phyloP scores from a whole-genome alignment of 2,329 filamentous ascomycete genomes.

The Penicillium hordei region DNA sequence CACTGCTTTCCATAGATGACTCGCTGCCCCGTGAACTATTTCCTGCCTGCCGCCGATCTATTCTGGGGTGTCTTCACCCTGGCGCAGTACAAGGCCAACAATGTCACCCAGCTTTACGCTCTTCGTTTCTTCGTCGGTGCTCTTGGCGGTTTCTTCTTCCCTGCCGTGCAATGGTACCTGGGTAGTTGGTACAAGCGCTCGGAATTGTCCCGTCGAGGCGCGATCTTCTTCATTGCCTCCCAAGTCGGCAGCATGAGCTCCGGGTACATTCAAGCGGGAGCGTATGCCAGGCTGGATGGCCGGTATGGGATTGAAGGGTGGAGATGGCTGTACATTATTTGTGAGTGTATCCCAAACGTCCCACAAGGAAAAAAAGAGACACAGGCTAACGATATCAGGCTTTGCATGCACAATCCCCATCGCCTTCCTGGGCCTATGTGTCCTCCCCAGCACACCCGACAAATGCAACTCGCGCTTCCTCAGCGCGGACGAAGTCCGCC shows the following conservation, averaged over 20 bases:
- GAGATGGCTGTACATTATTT: conserved; percentile 24
- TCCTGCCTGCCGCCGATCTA: conserved; percentile 20
- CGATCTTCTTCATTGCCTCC: conserved; percentile 26
- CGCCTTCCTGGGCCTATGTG: conserved; percentile 21
- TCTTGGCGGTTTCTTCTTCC: conserved; percentile 35
- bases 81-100: conserved; percentile 20
- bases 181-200: conserved; percentile 27
- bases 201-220: conserved; percentile 23
- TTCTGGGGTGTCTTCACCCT: conserved; percentile 21
- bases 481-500: conserved; percentile 17
- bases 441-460: conserved; percentile 24
- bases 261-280: conserved; percentile 25
- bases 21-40: conserved; percentile 22
- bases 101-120: conserved; percentile 29
- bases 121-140: conserved; percentile 38
- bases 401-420: conserved; percentile 26
- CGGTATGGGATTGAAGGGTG: conserved; percentile 20
- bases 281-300: conserved; percentile 20
- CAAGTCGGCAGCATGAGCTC: conserved; percentile 27
- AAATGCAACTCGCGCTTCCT: conserved; percentile 21
- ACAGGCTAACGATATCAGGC: conserved; percentile 4
- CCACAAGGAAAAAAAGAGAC: not conserved
- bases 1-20: conserved; percentile 13
- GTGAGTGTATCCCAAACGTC: not conserved
- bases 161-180: conserved; percentile 26